Percentiles rank a stretch among this genome's conserved stretches.
These are phyloP conservation scores for Trametes cinnabarina DNA, from an alignment of 768 basidiomycete genomes.

Conservation along the genomic window DNA sequence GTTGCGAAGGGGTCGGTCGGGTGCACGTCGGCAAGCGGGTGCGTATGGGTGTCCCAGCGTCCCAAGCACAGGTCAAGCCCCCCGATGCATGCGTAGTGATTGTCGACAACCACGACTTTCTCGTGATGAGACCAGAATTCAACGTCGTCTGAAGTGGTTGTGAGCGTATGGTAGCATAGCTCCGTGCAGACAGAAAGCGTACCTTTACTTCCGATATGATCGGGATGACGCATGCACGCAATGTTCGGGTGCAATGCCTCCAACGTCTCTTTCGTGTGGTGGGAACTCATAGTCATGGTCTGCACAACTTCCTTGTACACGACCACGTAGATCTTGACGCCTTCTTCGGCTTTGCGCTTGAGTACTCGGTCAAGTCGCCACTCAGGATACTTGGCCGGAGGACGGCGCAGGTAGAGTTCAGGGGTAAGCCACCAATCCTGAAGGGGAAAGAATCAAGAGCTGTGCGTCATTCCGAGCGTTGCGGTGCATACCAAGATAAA, in stretches of 20 bases:
- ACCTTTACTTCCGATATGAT: conserved; percentile 83
- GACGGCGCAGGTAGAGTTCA: conserved; percentile 91
- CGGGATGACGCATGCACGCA: conserved; percentile 85
- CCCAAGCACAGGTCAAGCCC: conserved; percentile 97
- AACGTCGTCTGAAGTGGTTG: conserved; percentile 52
- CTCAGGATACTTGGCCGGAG: conserved; percentile 79
- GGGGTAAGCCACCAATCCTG: conserved; percentile 95
- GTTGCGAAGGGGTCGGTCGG: conserved; percentile 79
- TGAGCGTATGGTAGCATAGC: background rate
- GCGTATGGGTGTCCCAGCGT: conserved; percentile 91
- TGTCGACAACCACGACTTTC: conserved; percentile 87
- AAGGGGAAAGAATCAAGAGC: background rate
- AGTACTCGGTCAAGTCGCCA: conserved; percentile 88
- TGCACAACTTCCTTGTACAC: conserved; percentile 97
- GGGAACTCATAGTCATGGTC: conserved; percentile 87
- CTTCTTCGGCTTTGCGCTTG: conserved; percentile 85
- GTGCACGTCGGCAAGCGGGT: conserved; percentile 90
- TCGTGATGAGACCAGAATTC: conserved; percentile 94
- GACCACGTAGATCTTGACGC: conserved; percentile 87
- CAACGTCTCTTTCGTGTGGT: conserved; percentile 81
- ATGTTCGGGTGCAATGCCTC: conserved; percentile 88
- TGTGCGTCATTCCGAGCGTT: background rate
- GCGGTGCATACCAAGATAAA: conserved; percentile 67
- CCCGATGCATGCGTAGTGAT: conserved; percentile 82
- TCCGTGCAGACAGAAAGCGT: background rate